Percentiles rank a stretch among this genome's conserved stretches.
Evolutionary conservation across 257 asterid genomes (phyloP).

Genomic region (Schizonepeta tenuifolia): DNA sequence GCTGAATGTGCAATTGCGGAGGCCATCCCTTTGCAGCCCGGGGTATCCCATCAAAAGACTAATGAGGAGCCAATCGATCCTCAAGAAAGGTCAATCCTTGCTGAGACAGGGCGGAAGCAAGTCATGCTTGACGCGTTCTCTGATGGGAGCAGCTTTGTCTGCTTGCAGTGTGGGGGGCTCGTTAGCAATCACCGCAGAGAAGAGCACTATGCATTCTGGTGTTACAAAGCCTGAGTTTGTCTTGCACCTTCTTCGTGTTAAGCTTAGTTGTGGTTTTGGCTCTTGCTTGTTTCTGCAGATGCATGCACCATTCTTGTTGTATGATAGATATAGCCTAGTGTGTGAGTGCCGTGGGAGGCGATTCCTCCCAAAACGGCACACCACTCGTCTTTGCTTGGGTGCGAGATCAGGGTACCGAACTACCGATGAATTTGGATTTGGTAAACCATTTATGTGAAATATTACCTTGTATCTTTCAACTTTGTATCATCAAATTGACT

Average conservation of each 20-base stretch:
- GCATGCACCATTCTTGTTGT: constrained; percentile 21
- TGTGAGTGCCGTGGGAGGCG: not conserved
- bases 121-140: constrained; percentile 77
- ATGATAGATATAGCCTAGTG: not conserved
- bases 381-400: not conserved
- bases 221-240: constrained; percentile 61
- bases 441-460: constrained; percentile 17
- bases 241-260: not conserved
- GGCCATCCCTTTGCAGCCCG: constrained; percentile 60
- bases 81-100: constrained; percentile 72
- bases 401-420: not conserved
- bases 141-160: constrained; percentile 95
- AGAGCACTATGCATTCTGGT: constrained; percentile 86
- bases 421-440: constrained; percentile 12
- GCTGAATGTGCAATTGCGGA: constrained; percentile 96
- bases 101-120: constrained; percentile 81
- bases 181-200: constrained; percentile 84
- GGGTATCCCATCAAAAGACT: constrained; percentile 35
- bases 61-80: constrained; percentile 42
- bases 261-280: not conserved
- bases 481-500: constrained; percentile 25
- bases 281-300: constrained; percentile 11
- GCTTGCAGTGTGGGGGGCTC: constrained; percentile 90
- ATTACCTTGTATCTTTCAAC: constrained; percentile 22
- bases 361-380: not conserved